phyloP scores from a whole-genome alignment of 495 filamentous ascomycete genomes.

The Tuber microsphaerosporum region DNA sequence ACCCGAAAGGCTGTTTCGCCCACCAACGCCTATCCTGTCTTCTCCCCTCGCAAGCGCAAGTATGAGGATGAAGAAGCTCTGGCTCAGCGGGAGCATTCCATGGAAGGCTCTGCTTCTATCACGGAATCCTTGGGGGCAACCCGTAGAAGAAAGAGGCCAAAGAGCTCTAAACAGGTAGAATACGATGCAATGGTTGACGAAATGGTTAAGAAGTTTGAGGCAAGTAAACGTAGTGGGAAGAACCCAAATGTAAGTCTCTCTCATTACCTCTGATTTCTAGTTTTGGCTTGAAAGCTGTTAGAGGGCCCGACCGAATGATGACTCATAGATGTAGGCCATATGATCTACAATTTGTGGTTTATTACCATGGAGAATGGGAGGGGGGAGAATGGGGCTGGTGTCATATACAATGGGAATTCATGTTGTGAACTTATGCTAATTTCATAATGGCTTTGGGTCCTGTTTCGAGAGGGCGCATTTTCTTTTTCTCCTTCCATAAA shows the following conservation, averaged over 20 bases:
- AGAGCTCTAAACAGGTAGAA: slow-evolving; percentile 18
- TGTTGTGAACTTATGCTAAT: not conserved
- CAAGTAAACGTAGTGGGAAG: not conserved
- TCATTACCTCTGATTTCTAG: not conserved
- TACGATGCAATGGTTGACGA: slow-evolving; percentile 31
- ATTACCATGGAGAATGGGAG: not conserved
- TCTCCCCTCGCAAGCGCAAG: not conserved
- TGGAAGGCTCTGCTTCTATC: not conserved
- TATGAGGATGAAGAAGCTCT: not conserved
- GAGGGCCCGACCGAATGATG: not conserved
- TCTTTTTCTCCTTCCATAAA: not conserved
- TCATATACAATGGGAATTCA: not conserved
- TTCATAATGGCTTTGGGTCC: not conserved
- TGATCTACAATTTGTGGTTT: not conserved
- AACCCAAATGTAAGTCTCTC: not conserved
- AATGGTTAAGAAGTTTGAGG: slow-evolving; percentile 13
- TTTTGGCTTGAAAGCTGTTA: not conserved
- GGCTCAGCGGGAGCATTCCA: not conserved
- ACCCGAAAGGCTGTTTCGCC: not conserved
- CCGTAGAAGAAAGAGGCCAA: slow-evolving; percentile 16
- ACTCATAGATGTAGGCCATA: not conserved
- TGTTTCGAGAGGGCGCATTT: not conserved
- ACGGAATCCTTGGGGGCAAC: not conserved
- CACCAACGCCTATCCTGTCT: not conserved
- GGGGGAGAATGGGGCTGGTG: not conserved